These are phyloP conservation scores for Rhizomucor pusillus DNA, from an alignment of 371 early-diverging fungal genomes.

Conservation along the genomic window DNA sequence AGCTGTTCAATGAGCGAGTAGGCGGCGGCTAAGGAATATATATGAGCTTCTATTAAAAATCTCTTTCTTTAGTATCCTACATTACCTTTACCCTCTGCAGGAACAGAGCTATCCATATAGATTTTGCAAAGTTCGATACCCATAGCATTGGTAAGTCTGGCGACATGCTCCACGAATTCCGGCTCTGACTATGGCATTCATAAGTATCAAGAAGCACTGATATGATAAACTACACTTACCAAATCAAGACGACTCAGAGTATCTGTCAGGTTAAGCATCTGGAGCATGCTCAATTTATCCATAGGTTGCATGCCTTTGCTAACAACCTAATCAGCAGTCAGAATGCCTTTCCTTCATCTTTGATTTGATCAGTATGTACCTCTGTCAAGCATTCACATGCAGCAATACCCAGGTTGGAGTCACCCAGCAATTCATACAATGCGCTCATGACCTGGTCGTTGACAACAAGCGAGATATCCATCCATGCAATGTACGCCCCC, in stretches of 20 bases:
- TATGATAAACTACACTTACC: constrained; percentile 31
- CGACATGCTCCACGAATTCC: constrained; percentile 81
- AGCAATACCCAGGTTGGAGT: constrained; percentile 59
- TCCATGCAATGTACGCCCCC: constrained; percentile 81
- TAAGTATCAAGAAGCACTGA: constrained; percentile 1
- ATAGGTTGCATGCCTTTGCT: constrained; percentile 89
- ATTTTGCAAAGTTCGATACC: constrained; percentile 83
- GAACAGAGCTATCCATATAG: constrained; percentile 57
- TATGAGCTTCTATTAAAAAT: background rate
- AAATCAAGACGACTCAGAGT: constrained; percentile 57
- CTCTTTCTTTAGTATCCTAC: background rate
- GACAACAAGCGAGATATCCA: constrained; percentile 89
- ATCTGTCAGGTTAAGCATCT: constrained; percentile 70
- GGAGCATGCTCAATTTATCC: constrained; percentile 86
- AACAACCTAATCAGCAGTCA: constrained; percentile 51
- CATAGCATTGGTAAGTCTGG: constrained; percentile 76
- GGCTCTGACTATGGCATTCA: constrained; percentile 48
- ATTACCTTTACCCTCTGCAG: constrained; percentile 40
- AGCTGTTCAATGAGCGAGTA: constrained; percentile 59
- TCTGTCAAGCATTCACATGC: constrained; percentile 84
- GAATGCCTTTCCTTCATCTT: background rate
- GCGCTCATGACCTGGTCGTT: constrained; percentile 78
- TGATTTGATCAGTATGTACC: constrained; percentile 14
- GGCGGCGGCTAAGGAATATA: constrained; percentile 17
- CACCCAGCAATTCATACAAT: constrained; percentile 69